phyloP scores from a whole-genome alignment of 2,329 filamentous ascomycete species.

The Ilyonectria mors-panacis region DNA sequence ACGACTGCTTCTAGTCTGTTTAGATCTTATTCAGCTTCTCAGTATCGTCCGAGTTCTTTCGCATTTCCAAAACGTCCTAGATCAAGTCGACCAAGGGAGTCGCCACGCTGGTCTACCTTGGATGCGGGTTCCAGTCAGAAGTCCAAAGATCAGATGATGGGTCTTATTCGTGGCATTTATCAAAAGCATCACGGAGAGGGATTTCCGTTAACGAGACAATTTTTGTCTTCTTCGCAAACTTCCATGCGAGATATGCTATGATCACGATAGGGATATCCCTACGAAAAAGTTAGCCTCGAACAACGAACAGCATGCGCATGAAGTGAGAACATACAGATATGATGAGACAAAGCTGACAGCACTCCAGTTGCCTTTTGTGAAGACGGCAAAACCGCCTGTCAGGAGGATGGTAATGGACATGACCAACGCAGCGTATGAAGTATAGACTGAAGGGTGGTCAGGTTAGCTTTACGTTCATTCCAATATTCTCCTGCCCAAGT shows the following conservation, averaged over 20 bases:
- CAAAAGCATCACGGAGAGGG: slow-evolving; percentile 66
- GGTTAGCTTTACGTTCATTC: slow-evolving; percentile 1
- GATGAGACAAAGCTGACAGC: slow-evolving; percentile 71
- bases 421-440: slow-evolving; percentile 71
- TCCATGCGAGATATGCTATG: slow-evolving; percentile 73
- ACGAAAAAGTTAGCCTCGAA: slow-evolving; percentile 29
- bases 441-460: slow-evolving; percentile 63
- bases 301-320: slow-evolving; percentile 3
- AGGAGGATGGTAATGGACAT: slow-evolving; percentile 77
- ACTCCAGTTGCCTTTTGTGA: slow-evolving; percentile 72
- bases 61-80: not conserved
- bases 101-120: not conserved
- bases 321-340: slow-evolving; percentile 67
- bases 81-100: not conserved
- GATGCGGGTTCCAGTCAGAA: not conserved
- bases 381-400: slow-evolving; percentile 78
- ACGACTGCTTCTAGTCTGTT: not conserved
- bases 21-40: not conserved
- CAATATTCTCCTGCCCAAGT: not conserved
- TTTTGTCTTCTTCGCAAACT: slow-evolving; percentile 74
- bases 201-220: slow-evolving; percentile 66
- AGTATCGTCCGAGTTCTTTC: not conserved
- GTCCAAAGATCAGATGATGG: not conserved
- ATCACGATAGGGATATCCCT: slow-evolving; percentile 74
- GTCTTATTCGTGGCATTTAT: slow-evolving; percentile 2